Base-by-base conservation (phyloP, 2,329 filamentous ascomycete genomes). In the Pestalotiopsis sp. region DNA sequence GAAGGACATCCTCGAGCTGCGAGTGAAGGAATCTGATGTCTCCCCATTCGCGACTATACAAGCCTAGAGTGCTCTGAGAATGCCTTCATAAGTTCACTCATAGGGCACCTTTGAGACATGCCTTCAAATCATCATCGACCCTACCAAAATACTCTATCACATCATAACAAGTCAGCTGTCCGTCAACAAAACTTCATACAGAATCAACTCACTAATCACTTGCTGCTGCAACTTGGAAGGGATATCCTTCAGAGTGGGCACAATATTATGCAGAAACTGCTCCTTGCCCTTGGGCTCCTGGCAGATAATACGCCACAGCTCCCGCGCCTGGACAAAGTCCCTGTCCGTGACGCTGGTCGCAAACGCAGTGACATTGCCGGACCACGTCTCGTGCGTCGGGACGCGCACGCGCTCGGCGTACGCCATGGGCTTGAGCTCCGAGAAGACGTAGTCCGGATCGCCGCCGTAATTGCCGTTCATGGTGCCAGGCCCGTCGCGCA, bases 391-490 rank as follows among this genome's bases (percentile, higher is more conserved):
- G 36, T 62, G 59, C 59, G 59, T 62, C 31, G 59, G 27, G 4
- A 41, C 31, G n/a, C 59, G 59, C 9, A 41, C 36, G 9, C 59
- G 59, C 59, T 62, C 38, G 31, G 27, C n/a, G 20, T 38, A 52
- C 9, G 13, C 39, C n/a, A 65, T n/a, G 23, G 62, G 41, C 41
- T 25, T 36, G 23, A 38, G 20, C 38, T 27, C 27, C 13, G 62
- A 65, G 23, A 49, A 56, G 11, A 65, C 23, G 14, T 65, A 65
- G 62, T 65, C 41, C 4, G 62, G 62, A 23, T 65, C 62, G 3
- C 62, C 62, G 4, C 62, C 62, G 39, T 65, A 65, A 23, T 65
- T 65, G 38, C 39, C 62, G 13, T 49, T 65, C 20, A 65, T 49
- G 62, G 38, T 65, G 11, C 38, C 27, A 2, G 25, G 62, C 1